Conservation (phyloP, 2,329 filamentous ascomycete species). For the Fusarium sp. region DNA sequence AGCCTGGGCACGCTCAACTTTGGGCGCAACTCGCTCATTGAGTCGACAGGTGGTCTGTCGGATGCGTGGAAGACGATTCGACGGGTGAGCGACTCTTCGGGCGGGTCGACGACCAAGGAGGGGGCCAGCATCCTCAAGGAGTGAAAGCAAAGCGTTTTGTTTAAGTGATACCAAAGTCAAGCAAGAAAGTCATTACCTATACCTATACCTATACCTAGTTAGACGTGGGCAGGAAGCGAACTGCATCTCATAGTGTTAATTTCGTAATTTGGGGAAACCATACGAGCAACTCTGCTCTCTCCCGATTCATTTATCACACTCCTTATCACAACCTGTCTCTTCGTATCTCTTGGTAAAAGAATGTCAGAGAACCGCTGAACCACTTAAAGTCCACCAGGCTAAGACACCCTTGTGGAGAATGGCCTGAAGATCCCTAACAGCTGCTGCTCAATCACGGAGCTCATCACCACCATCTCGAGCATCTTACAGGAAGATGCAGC, state of each 20-base stretch:
- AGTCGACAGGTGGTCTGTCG: constrained; percentile 29
- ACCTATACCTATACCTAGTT: not conserved
- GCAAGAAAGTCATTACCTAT: not conserved
- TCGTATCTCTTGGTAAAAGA: not conserved
- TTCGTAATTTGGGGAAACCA: constrained; percentile 2
- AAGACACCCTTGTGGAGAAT: constrained; percentile 35
- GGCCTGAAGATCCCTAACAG: constrained; percentile 24
- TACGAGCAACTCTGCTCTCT: not conserved
- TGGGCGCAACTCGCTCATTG: constrained; percentile 41
- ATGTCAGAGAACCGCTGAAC: constrained; percentile 24
- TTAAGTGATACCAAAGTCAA: constrained; percentile 31
- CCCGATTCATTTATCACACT: not conserved
- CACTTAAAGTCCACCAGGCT: constrained; percentile 30
- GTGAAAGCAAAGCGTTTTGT: constrained; percentile 6
- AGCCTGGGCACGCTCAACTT: constrained; percentile 44
- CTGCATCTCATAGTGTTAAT: constrained; percentile 41
- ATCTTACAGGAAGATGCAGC: constrained; percentile 19
- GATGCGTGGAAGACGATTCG: constrained; percentile 42
- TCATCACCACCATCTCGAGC: not conserved
- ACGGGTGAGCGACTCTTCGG: constrained; percentile 42
- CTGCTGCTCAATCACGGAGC: constrained; percentile 28
- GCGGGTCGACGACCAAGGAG: constrained; percentile 27
- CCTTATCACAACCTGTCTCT: not conserved
- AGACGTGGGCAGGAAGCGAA: constrained; percentile 39
- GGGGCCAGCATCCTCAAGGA: constrained; percentile 16